Conservation (phyloP, 2,329 filamentous ascomycete species). For the Nigrospora osmanthi region DNA sequence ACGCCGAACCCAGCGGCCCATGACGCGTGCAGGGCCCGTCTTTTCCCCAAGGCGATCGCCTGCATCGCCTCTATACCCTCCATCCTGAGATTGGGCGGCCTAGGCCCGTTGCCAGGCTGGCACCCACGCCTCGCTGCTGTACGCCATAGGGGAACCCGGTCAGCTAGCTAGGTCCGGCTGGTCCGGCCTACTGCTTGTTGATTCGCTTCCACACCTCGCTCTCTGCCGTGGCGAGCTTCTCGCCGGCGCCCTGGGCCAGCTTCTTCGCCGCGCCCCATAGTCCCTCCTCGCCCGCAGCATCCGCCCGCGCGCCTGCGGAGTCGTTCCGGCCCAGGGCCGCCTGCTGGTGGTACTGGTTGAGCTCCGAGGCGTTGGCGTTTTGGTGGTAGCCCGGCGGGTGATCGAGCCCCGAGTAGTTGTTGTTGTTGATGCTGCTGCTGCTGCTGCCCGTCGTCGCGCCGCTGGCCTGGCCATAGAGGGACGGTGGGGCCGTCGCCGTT, state of each 20-base stretch:
- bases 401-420: conserved; percentile 17
- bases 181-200: conserved; percentile 40
- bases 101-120: no score
- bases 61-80: no score
- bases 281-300: conserved; percentile 27
- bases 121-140: no score
- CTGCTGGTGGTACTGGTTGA: conserved; percentile 39
- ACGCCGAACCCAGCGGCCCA: no score
- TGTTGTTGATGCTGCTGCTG: no score
- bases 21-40: no score
- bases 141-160: no score
- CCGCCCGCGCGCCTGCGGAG: conserved; percentile 16
- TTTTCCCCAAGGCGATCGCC: no score
- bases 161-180: no score
- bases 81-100: no score
- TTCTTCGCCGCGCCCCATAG: conserved; percentile 51
- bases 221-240: conserved; percentile 50
- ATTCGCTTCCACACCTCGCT: conserved; percentile 56
- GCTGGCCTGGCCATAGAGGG: conserved; percentile 17
- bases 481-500: conserved; percentile 23
- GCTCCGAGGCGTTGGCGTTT: conserved; percentile 43
- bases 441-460: conserved; percentile 10
- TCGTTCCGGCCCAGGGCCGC: conserved; percentile 28
- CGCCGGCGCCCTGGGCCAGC: conserved; percentile 48
- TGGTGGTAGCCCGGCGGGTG: conserved; percentile 52